Evolutionary conservation across 768 basidiomycete species (phyloP).

Genomic region (Cystoderma amianthinum): DNA sequence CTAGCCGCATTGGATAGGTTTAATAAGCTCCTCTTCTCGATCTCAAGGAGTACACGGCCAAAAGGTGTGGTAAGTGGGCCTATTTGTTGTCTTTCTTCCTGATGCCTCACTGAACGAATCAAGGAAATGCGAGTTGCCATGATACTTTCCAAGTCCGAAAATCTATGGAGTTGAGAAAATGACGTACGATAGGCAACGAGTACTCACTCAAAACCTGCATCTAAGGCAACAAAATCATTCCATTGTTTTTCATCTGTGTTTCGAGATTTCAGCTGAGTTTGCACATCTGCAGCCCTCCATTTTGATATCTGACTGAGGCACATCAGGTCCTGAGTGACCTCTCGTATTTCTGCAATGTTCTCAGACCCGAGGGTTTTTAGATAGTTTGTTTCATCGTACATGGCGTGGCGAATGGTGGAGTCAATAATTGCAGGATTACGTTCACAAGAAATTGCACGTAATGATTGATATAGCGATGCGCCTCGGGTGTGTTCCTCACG

Average conservation of each 20-base stretch:
- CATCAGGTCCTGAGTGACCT: constrained; percentile 65
- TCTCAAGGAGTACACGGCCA: constrained; percentile 36
- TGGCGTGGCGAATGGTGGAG: constrained; percentile 36
- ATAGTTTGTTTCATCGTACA: constrained; percentile 56
- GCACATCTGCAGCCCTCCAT: constrained; percentile 42
- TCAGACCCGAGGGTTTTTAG: constrained; percentile 69
- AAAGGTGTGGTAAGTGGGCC: constrained; percentile 61
- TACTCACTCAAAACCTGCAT: constrained; percentile 62
- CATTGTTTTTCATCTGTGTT: constrained; percentile 25
- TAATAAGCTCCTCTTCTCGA: constrained; percentile 69
- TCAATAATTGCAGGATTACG: constrained; percentile 48
- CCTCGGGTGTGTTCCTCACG: constrained; percentile 38
- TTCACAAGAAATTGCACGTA: constrained; percentile 80
- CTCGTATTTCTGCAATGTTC: constrained; percentile 69
- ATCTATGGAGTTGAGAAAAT: constrained; percentile 37
- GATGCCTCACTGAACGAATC: constrained; percentile 61
- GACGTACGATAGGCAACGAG: not conserved
- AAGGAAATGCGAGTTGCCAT: constrained; percentile 79
- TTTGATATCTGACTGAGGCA: constrained; percentile 70
- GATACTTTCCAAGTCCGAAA: constrained; percentile 66
- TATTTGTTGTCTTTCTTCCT: constrained; percentile 70
- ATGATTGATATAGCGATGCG: constrained; percentile 65
- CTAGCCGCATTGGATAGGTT: constrained; percentile 70
- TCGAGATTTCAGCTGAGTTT: constrained; percentile 24
- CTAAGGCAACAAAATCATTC: constrained; percentile 38